Percentiles rank a stretch among this genome's conserved stretches.
phyloP scores from a whole-genome alignment of 192 early-diverging fungal species.

The Coemansia sp. region DNA sequence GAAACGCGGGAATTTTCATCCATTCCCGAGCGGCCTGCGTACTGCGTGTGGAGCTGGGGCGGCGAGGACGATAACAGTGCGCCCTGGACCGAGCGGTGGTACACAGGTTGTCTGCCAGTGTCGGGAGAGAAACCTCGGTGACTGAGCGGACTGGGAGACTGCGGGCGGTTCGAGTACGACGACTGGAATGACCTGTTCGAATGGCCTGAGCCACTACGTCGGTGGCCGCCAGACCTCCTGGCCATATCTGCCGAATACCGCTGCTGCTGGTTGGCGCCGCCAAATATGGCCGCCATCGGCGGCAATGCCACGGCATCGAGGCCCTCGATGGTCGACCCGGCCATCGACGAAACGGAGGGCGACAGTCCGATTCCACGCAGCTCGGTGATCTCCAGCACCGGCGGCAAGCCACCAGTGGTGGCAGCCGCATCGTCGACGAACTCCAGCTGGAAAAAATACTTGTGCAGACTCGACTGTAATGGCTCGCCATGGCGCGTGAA shows the following conservation, averaged over 20 bases:
- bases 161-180: conserved; percentile 6
- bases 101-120: not conserved
- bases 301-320: conserved; percentile 44
- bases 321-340: conserved; percentile 51
- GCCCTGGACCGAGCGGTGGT: not conserved
- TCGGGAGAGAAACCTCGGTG: not conserved
- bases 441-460: conserved; percentile 55
- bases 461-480: conserved; percentile 52
- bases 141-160: conserved; percentile 16
- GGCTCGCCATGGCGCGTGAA: conserved; percentile 51
- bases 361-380: conserved; percentile 30
- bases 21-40: not conserved
- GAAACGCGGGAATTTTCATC: not conserved
- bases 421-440: conserved; percentile 24
- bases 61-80: not conserved
- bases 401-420: not conserved
- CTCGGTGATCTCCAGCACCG: conserved; percentile 43
- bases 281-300: conserved; percentile 28
- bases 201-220: conserved; percentile 19
- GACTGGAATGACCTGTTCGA: conserved; percentile 12
- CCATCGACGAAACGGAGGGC: conserved; percentile 38
- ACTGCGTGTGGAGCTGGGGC: not conserved
- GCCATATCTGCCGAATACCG: not conserved
- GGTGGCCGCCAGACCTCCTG: conserved; percentile 2
- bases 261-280: not conserved